Conservation (phyloP, 768 basidiomycete species). For the Mycena galopus region DNA sequence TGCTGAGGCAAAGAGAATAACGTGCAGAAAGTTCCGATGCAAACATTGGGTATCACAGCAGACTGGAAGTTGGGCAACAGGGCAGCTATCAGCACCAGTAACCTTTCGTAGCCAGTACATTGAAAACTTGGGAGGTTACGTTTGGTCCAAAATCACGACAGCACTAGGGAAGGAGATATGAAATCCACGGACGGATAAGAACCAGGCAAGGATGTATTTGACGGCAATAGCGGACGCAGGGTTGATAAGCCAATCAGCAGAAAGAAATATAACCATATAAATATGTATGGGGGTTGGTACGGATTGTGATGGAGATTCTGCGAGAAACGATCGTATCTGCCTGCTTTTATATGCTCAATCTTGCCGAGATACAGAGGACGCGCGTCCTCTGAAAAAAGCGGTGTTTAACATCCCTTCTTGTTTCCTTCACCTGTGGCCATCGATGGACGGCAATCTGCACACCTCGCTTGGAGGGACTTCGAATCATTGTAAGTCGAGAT, state of each 20-base stretch:
- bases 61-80: slow-evolving; percentile 6
- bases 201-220: slow-evolving; percentile 12
- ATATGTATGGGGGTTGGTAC: slow-evolving; percentile 10
- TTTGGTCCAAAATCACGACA: slow-evolving; percentile 6
- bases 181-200: slow-evolving; percentile 2
- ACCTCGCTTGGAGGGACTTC: too few species aligned
- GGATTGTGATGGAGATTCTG: slow-evolving; percentile 9
- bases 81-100: slow-evolving; percentile 12
- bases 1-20: not conserved
- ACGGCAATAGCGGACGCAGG: not conserved
- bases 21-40: slow-evolving; percentile 5
- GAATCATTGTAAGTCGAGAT: too few species aligned
- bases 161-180: slow-evolving; percentile 3
- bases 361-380: too few species aligned
- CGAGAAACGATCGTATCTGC: too few species aligned
- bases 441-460: too few species aligned
- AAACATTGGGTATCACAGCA: slow-evolving; percentile 4
- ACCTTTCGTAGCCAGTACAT: slow-evolving; percentile 11
- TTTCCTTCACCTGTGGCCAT: too few species aligned
- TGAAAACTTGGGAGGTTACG: slow-evolving; percentile 5
- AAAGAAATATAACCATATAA: slow-evolving; percentile 9
- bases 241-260: slow-evolving; percentile 9
- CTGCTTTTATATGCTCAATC: too few species aligned
- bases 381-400: too few species aligned
- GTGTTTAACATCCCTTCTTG: too few species aligned